Evolutionary conservation across 1,284 basidiomycete genomes (phyloP), one percentile per base, ranked within the genome.

Genomic region (Ustilago cynodontis): DNA sequence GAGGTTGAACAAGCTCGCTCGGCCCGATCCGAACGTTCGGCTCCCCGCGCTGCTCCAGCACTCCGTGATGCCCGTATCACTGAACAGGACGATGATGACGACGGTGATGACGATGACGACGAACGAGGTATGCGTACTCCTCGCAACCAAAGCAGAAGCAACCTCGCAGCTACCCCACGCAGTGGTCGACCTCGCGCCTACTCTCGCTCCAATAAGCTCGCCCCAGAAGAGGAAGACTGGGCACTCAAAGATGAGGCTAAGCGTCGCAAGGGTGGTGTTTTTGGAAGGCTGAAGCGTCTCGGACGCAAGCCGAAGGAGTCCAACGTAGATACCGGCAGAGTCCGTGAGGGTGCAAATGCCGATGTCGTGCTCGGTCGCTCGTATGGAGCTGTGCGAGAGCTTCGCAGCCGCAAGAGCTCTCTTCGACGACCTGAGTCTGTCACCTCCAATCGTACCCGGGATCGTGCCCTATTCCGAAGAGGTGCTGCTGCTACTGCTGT

Each of bases 201-300:
- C 54, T 69, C 65, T 18, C 70, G 75, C 28, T 69, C 71, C 50
- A 74, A 59, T 33, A 74, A 74, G 65, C 71, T 74, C 7, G 71
- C 76, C 1, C 76, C 76, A 31, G 75, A 77, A 51, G 75, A 77
- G 20, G 76, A 78, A 28, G 66, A 56, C 14, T 74, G 71, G 71
- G 65, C 67, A 0, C 53, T 67, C 55, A 52, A 71, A 51, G 59
- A 64, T 22, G 76, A 73, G 47, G 58, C 26, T 6, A 69, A 73
- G 64, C 63, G 76, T 35, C 66, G 71, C 50, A 78, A 78, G 35
- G 76, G 76, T 7, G 76, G 76, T 29, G 65, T 78, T 26, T 55
- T 78, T 26, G 76, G 76, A 8, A 62, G 76, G 13, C 51, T 78
- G 26, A 74, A 65, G 55, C 67, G 62, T 47, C 61, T 78, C 29